These are phyloP conservation scores for Panaeolus cyanescens DNA, from an alignment of 768 basidiomycete species.

Conservation along the genomic window DNA sequence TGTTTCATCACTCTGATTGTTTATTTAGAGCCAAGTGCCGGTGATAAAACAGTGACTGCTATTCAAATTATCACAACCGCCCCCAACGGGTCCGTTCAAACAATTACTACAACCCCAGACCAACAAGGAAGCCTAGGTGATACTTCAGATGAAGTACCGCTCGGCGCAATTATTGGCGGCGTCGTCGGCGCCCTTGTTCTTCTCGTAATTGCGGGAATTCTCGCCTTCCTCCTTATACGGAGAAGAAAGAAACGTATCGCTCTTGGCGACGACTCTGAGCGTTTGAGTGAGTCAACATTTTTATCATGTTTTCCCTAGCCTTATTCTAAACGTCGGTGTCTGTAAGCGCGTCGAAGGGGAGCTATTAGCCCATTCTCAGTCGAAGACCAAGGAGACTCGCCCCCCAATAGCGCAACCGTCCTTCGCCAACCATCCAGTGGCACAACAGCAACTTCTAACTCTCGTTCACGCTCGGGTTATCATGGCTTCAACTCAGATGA, in stretches of 20 bases:
- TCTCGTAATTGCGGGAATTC: background rate
- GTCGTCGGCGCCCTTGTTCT: background rate
- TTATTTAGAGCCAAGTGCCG: background rate
- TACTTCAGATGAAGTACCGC: background rate
- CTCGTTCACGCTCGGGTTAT: background rate
- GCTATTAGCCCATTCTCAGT: background rate
- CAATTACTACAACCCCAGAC: background rate
- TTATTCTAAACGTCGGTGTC: background rate
- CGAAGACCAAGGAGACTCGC: background rate
- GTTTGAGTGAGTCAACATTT: background rate
- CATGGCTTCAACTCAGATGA: background rate
- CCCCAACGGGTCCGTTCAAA: background rate
- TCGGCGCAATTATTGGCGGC: background rate
- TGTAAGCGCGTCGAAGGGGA: background rate
- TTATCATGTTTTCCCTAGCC: background rate
- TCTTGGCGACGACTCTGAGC: background rate
- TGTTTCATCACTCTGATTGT: background rate
- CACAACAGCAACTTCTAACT: background rate
- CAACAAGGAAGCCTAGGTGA: background rate
- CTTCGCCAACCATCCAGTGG: background rate
- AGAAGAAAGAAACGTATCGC: background rate
- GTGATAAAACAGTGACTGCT: background rate
- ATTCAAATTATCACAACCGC: background rate
- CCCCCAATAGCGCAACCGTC: background rate
- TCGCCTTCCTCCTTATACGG: background rate